Conservation (phyloP, 1,139 yeast species). For the Wickerhamomyces sp. region DNA sequence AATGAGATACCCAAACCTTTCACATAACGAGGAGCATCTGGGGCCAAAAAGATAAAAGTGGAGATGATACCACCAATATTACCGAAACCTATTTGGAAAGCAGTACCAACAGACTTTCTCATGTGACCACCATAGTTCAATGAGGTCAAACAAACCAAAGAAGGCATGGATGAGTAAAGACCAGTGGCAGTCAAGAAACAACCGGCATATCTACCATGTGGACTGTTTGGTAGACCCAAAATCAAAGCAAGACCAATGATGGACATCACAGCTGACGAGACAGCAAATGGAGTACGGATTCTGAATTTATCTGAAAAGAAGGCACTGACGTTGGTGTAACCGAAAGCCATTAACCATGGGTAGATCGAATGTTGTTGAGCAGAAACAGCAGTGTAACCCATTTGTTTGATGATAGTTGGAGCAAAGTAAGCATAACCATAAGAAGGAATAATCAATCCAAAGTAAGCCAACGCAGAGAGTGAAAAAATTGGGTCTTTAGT, state of each 20-base stretch:
- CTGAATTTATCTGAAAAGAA: constrained; percentile 34
- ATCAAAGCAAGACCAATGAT: constrained; percentile 39
- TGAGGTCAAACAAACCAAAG: constrained; percentile 66
- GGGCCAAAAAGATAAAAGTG: constrained; percentile 39
- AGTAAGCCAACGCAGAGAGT: constrained; percentile 45
- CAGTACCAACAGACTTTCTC: constrained; percentile 67
- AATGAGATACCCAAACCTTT: constrained; percentile 43
- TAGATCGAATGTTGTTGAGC: constrained; percentile 49
- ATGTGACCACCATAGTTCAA: constrained; percentile 60
- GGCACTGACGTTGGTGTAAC: constrained; percentile 35
- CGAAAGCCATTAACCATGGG: constrained; percentile 41
- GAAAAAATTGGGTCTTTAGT: constrained; percentile 45
- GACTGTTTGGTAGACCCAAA: constrained; percentile 35
- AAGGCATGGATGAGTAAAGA: constrained; percentile 69
- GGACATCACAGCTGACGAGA: constrained; percentile 31
- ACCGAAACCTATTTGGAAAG: constrained; percentile 77
- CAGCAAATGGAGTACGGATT: constrained; percentile 31
- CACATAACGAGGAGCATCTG: constrained; percentile 29
- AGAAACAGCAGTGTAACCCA: constrained; percentile 39
- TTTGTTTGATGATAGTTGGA: constrained; percentile 40
- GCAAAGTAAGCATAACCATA: constrained; percentile 47
- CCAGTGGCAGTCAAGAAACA: constrained; percentile 66
- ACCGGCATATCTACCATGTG: constrained; percentile 56
- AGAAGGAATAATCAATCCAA: constrained; percentile 41
- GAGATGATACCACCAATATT: constrained; percentile 80